Conservation (phyloP, 2,329 filamentous ascomycete genomes). For the Teratosphaeria zuluensis region DNA sequence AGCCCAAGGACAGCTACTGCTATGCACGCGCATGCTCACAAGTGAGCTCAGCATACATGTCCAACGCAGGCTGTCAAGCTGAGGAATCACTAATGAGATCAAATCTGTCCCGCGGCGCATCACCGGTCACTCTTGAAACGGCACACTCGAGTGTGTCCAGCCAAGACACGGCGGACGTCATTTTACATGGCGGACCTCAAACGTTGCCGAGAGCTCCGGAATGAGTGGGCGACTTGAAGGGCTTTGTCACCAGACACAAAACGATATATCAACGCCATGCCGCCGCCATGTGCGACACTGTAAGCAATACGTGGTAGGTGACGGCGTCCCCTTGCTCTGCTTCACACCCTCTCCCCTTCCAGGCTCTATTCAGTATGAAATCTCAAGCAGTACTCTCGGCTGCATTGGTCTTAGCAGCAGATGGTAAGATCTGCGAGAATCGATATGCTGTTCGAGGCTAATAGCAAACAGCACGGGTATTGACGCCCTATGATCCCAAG, state of each 20-base stretch:
- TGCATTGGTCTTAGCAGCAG: neutral
- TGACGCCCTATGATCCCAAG: neutral
- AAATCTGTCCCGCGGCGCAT: neutral
- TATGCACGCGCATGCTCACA: no score
- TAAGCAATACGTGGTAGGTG: neutral
- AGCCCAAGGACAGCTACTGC: no score
- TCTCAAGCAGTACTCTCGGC: constrained; percentile 3
- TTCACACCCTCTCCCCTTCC: neutral
- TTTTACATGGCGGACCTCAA: neutral
- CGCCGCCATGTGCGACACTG: neutral
- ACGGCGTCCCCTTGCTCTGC: neutral
- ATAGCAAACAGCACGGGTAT: neutral
- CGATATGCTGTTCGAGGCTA: neutral
- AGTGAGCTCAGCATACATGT: no score
- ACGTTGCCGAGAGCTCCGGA: neutral
- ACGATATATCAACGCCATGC: neutral
- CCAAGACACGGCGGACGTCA: neutral
- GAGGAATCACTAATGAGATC: neutral
- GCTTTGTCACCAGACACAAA: neutral
- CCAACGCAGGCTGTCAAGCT: no score
- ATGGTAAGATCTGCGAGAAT: neutral
- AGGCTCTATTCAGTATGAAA: neutral
- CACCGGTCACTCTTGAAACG: no score
- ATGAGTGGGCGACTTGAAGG: neutral
- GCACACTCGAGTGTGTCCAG: no score